Evolutionary conservation across 2,329 filamentous ascomycete genomes (phyloP), one percentile per base, ranked within the genome.

Genomic region (Hypoxylon sp.): DNA sequence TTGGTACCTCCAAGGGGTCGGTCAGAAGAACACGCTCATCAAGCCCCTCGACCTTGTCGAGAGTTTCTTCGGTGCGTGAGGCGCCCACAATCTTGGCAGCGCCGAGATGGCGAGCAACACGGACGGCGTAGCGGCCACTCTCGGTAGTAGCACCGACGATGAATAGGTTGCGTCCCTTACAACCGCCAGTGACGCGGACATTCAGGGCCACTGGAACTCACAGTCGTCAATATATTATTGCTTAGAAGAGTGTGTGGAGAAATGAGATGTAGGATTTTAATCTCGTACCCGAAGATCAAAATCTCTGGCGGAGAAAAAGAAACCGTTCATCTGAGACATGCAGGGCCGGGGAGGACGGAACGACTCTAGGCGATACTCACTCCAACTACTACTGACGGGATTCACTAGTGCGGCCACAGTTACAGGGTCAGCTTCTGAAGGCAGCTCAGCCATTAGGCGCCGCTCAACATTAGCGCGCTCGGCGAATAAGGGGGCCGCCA

Each of bases 361-460:
- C 26, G n/a, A 52, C 19, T 31, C n/a, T 44, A 37, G 22, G 37
- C 14, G 11, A 31, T 39, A 62, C 59, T 62, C 31, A 62, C 59
- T 66, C 66, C 66, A 69, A 44, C 58, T 62, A 22, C 66, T 69
- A n/a, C 62, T 58, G 26, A 69, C 62, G 11, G 66, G 66, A 52
- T 63, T 66, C 10, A 37, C 58, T 19, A 69, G 35, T 14, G 52
- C 66, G 3, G 66, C 66, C 17, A 69, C 66, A 35, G 61, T 58
- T n/a, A 54, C 33, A 22, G 66, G 61, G 26, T 69, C 66, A 31
- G 61, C 61, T 17, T 52, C 66, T 5, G 61, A 9, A 9, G 19
- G 8, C 10, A 69, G 57, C 46, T 58, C 31, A 8, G 31, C 10
- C 0, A 66, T 31, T 13, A 50, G 33, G 17, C 26, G 37, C 4